Conservation (phyloP, 306 rosid species). For the Cicer chorassanicum region DNA sequence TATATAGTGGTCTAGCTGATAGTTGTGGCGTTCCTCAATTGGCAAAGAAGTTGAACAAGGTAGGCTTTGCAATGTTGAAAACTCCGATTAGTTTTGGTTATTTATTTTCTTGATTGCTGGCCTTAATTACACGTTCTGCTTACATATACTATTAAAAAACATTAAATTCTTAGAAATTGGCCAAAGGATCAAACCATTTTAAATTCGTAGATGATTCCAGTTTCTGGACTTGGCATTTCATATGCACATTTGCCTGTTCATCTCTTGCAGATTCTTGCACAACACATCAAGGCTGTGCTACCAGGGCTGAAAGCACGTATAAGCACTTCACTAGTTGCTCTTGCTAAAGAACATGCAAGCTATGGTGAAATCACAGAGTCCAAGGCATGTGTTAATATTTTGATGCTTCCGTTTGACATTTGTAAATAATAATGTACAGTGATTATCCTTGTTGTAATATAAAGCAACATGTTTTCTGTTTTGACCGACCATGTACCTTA, state of each 20-base stretch:
- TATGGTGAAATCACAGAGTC: conserved; percentile 92
- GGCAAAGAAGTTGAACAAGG: conserved; percentile 98
- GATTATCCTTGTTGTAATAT: conserved; percentile 30
- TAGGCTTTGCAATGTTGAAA: conserved; percentile 47
- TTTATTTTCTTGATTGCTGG: conserved; percentile 27
- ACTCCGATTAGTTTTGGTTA: conserved; percentile 18
- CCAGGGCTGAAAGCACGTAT: conserved; percentile 89
- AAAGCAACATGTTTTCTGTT: conserved; percentile 37
- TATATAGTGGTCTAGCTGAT: conserved; percentile 86
- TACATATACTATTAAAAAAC: conserved; percentile 5
- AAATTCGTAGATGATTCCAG: conserved; percentile 19
- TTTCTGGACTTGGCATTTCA: conserved; percentile 34
- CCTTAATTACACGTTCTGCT: conserved; percentile 10
- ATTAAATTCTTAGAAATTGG: conserved; percentile 32
- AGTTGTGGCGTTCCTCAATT: conserved; percentile 91
- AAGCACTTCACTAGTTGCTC: conserved; percentile 71
- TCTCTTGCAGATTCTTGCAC: conserved; percentile 77
- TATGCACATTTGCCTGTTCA: conserved; percentile 32
- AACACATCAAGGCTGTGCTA: conserved; percentile 80
- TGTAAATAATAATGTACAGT: conserved; percentile 6
- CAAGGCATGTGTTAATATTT: conserved; percentile 62
- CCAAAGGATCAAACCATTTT: conserved; percentile 27
- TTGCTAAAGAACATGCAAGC: conserved; percentile 90
- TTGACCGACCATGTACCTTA: conserved; percentile 16
- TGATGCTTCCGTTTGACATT: conserved; percentile 23